phyloP scores from a whole-genome alignment of 2,329 filamentous ascomycete species.

The Phaeosphaeria sp. region DNA sequence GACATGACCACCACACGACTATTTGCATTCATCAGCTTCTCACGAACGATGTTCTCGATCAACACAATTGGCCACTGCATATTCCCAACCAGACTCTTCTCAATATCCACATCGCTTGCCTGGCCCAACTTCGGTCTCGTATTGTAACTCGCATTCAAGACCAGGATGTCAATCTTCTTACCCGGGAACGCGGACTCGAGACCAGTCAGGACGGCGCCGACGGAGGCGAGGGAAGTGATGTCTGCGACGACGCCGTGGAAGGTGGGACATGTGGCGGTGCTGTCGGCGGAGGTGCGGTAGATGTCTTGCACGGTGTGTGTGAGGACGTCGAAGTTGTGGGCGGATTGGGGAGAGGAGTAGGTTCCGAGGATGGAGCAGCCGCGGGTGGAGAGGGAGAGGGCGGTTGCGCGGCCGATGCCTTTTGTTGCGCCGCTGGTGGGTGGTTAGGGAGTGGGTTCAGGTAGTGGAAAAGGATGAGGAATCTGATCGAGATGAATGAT shows the following conservation, averaged over 20 bases:
- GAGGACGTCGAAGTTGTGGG: constrained; percentile 34
- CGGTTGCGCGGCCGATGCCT: constrained; percentile 40
- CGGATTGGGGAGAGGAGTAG: constrained; percentile 31
- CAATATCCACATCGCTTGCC: constrained; percentile 18
- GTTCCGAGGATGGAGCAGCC: constrained; percentile 40
- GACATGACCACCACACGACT: constrained; percentile 32
- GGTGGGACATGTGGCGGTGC: constrained; percentile 9
- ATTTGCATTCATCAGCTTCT: constrained; percentile 18
- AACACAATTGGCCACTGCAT: constrained; percentile 29
- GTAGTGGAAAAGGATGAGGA: too few relatives aligned
- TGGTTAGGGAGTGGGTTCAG: background rate
- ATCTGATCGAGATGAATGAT: too few relatives aligned
- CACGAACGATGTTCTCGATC: constrained; percentile 29
- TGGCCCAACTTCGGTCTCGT: constrained; percentile 12
- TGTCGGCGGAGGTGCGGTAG: constrained; percentile 12
- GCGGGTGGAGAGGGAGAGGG: constrained; percentile 36
- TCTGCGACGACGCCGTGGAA: constrained; percentile 30
- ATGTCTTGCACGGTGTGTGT: constrained; percentile 23
- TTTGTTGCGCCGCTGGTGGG: constrained; percentile 31
- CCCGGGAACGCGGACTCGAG: constrained; percentile 19
- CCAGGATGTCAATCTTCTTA: constrained; percentile 30
- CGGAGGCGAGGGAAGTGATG: constrained; percentile 23
- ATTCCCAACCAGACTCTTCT: constrained; percentile 21
- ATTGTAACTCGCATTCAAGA: constrained; percentile 27
- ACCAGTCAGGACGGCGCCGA: constrained; percentile 14